Evolutionary conservation across 495 filamentous ascomycete genomes (phyloP), one percentile per base, ranked within the genome.

Genomic region (Tuber aestivum): DNA sequence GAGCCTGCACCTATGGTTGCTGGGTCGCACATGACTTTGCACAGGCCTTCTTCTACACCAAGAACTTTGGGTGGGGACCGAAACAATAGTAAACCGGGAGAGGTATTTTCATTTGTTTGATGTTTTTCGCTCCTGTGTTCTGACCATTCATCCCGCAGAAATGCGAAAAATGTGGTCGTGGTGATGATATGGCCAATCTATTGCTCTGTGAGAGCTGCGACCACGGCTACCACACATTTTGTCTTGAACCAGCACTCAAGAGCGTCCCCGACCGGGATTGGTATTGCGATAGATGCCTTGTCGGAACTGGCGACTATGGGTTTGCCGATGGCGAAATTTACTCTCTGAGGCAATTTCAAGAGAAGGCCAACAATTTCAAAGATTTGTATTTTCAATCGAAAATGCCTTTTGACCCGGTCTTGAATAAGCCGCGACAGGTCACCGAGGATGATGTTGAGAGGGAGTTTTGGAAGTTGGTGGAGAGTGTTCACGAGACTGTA

Each of bases 311-410:
- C 48, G 94, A 98, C 81, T 99, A 97, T 79, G 95, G 95, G 1
- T 99, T 99, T 78, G 95, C 97, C 81, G 95, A 99, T 83, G 95
- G 95, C 32, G 94, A 94, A 38, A 89, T 97, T 27, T 99, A 99
- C 84, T 99, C 95, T 0, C 87, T 99, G 71, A 92, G 91, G 80
- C 93, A 97, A 81, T 99, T 99, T 83, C 95, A 99, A 84, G 93
- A 97, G 78, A 97, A 95, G 83, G 95, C 95, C 14, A 91, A 91
- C 77, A 91, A 92, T 74, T 99, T 99, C 86, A 97, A 97, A 83
- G 92, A 97, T 77, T 89, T 87, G 41, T 97, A 98, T 82, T 99
- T 99, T 79, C 91, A 92, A 75, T 90, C 90, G 72, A 95, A 94
- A 84, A 92, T 95, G 93, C 92, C 92, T 0, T 93, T 92, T 82